Percentiles rank a stretch among this genome's conserved stretches.
Evolutionary conservation across 2,329 filamentous ascomycete genomes (phyloP).

Genomic region (Dothideomycetidae sp.): DNA sequence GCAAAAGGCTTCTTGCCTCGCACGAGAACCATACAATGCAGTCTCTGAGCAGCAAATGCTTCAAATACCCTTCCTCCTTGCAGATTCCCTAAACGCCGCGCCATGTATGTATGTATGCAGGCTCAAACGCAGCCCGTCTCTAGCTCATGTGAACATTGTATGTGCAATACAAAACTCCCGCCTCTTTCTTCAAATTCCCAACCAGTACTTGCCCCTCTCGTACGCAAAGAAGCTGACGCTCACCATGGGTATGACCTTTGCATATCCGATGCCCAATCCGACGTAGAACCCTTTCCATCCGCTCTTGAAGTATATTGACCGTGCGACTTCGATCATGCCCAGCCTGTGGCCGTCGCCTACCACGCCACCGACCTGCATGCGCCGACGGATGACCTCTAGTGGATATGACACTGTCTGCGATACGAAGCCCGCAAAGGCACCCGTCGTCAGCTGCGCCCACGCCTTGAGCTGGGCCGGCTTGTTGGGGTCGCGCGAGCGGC

Average conservation of each 20-base stretch:
- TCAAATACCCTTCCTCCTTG: too few species aligned
- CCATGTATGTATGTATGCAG: slow-evolving; percentile 1
- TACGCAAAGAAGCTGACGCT: slow-evolving; percentile 59
- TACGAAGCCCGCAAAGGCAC: slow-evolving; percentile 73
- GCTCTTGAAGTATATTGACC: slow-evolving; percentile 58
- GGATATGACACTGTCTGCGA: slow-evolving; percentile 90
- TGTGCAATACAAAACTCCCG: not conserved
- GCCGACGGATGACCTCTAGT: slow-evolving; percentile 74
- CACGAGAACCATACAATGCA: too few species aligned
- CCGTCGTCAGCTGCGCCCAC: slow-evolving; percentile 75
- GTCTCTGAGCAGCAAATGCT: not conserved
- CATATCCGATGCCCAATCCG: slow-evolving; percentile 84
- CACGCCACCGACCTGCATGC: slow-evolving; percentile 93
- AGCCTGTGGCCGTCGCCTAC: slow-evolving; percentile 78
- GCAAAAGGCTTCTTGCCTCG: too few species aligned
- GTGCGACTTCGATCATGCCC: slow-evolving; percentile 63
- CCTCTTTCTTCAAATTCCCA: slow-evolving; percentile 33
- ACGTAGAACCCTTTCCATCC: slow-evolving; percentile 80
- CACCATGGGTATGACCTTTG: slow-evolving; percentile 82
- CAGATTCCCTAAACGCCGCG: slow-evolving; percentile 6
- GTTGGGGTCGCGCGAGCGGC: slow-evolving; percentile 27
- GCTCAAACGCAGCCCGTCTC: not conserved
- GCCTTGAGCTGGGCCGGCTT: slow-evolving; percentile 60
- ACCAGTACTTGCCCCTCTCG: slow-evolving; percentile 45
- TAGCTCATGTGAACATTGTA: not conserved